Percentiles rank a stretch among this genome's conserved stretches.
These are phyloP conservation scores for Thielaviopsis ethacetica DNA, from an alignment of 2,329 filamentous ascomycete species.

Conservation along the genomic window DNA sequence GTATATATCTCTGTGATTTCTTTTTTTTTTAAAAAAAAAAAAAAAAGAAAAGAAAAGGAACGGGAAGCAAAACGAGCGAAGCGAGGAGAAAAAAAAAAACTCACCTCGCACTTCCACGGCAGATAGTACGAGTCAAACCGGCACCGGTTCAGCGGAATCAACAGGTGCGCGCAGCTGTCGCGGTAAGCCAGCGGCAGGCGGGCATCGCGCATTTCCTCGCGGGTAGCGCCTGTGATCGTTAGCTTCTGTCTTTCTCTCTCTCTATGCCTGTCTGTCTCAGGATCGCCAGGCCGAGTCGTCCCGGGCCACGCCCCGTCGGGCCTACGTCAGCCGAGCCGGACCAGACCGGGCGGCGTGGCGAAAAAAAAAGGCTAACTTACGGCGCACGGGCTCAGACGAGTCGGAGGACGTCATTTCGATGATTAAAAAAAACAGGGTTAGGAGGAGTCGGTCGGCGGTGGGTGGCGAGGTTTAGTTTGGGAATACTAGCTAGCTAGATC, in stretches of 20 bases:
- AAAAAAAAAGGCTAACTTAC: background rate
- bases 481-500: too few species aligned
- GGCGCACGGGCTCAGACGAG: constrained; percentile 1
- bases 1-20: background rate
- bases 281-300: too few species aligned
- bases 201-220: constrained; percentile 88
- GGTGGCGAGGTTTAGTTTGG: too few species aligned
- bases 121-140: constrained; percentile 83
- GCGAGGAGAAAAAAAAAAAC: constrained; percentile 18
- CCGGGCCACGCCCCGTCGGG: too few species aligned
- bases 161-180: constrained; percentile 85
- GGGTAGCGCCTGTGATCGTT: constrained; percentile 46
- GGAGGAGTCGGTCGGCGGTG: background rate
- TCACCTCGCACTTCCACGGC: constrained; percentile 94
- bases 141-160: constrained; percentile 93
- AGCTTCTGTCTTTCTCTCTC: background rate
- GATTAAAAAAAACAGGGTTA: background rate
- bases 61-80: background rate
- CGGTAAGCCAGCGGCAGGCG: constrained; percentile 79
- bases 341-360: too few species aligned
- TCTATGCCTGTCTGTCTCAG: too few species aligned
- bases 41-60: background rate
- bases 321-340: too few species aligned
- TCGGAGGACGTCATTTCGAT: constrained; percentile 1
- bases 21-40: too few species aligned